Conservation (phyloP, 306 rosid species). For the Canavalia ensiformis region DNA sequence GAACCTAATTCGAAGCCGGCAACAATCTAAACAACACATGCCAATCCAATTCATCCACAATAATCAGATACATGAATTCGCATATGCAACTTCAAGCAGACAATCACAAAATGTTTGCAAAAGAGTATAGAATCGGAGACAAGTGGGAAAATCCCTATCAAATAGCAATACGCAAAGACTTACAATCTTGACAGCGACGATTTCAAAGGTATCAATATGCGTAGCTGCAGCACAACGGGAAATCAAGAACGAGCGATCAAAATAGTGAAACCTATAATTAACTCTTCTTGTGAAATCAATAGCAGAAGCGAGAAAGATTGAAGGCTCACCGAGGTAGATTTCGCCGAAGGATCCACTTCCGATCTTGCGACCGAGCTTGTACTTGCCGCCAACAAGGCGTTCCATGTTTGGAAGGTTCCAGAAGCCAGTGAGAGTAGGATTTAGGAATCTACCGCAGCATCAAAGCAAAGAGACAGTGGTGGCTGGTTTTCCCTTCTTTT, state of each 20-base stretch:
- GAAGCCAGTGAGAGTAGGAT: conserved; percentile 2
- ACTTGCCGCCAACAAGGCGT: conserved; percentile 84
- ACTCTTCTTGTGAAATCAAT: background rate
- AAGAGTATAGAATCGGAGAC: background rate
- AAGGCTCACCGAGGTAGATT: conserved; percentile 77
- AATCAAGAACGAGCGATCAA: conserved; percentile 41
- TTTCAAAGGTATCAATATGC: conserved; percentile 85
- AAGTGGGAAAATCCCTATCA: background rate
- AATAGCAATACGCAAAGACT: conserved; percentile 45
- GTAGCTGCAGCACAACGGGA: conserved; percentile 66
- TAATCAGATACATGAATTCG: conserved; percentile 6
- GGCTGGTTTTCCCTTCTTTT: background rate
- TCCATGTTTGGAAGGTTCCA: conserved; percentile 64
- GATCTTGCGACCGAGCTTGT: conserved; percentile 96
- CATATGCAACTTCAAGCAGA: conserved; percentile 21
- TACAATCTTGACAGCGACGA: conserved; percentile 92
- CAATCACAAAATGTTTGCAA: background rate
- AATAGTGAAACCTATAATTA: background rate
- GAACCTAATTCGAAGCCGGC: background rate
- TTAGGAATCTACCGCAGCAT: conserved; percentile 53
- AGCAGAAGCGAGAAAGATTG: background rate
- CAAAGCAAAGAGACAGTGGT: conserved; percentile 28
- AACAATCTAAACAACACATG: conserved; percentile 17
- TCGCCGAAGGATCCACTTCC: conserved; percentile 99
- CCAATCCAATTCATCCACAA: conserved; percentile 30